Conservation (phyloP, 2,329 filamentous ascomycete species). For the Fusarium neocosmosporiellum region DNA sequence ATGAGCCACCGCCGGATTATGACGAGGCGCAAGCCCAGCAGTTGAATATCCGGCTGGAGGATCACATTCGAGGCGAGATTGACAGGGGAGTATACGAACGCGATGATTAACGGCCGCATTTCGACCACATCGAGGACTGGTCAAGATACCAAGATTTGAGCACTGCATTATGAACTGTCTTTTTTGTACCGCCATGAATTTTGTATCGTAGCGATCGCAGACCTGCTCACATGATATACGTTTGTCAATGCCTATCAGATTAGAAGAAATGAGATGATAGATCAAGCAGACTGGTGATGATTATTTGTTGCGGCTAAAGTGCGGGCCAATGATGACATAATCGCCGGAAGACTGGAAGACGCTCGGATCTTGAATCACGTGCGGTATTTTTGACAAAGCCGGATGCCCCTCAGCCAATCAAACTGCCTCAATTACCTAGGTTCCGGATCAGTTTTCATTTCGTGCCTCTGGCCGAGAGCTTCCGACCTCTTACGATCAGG, state of each 20-base stretch:
- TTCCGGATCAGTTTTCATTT: conserved; percentile 60
- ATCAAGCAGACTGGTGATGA: neutral
- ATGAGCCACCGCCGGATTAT: conserved; percentile 90
- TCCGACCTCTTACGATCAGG: conserved; percentile 53
- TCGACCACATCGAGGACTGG: conserved; percentile 30
- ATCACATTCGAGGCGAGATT: conserved; percentile 79
- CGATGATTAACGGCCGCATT: conserved; percentile 39
- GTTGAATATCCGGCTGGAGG: conserved; percentile 68
- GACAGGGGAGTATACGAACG: conserved; percentile 63
- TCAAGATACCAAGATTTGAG: conserved; percentile 39
- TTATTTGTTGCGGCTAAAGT: conserved; percentile 6
- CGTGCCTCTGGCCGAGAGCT: conserved; percentile 55
- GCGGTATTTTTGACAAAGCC: conserved; percentile 14
- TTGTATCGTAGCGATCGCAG: conserved; percentile 17
- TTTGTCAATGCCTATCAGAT: conserved; percentile 18
- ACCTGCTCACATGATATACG: conserved; percentile 3
- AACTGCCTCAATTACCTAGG: conserved; percentile 59
- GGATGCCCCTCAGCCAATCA: conserved; percentile 56
- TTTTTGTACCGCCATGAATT: conserved; percentile 10
- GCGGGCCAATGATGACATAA: conserved; percentile 15
- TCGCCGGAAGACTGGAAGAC: conserved; percentile 27
- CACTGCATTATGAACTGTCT: conserved; percentile 36
- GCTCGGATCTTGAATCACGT: conserved; percentile 37
- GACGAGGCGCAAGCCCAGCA: conserved; percentile 88
- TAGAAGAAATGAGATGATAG: neutral